Conservation (phyloP, 352 stramenopile genomes). For the Globisporangium radiosum region DNA sequence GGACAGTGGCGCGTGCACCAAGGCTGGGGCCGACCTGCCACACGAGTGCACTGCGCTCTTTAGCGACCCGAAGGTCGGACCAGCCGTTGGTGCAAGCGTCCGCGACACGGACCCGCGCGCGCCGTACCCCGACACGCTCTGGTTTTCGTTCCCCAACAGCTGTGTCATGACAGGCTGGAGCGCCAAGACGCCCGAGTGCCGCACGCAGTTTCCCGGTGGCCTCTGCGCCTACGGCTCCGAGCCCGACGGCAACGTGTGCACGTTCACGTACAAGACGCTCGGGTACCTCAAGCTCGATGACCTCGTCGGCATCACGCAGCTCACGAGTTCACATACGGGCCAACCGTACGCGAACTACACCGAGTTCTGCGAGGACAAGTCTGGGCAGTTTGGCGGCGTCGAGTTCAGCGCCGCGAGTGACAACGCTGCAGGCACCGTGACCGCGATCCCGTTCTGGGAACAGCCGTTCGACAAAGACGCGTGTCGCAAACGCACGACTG, state of each 20-base stretch:
- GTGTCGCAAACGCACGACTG: constrained; percentile 24
- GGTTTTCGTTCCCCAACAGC: constrained; percentile 67
- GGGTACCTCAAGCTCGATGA: constrained; percentile 49
- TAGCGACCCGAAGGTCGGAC: constrained; percentile 21
- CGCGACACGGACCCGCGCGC: constrained; percentile 29
- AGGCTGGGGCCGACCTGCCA: constrained; percentile 13
- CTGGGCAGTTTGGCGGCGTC: constrained; percentile 22
- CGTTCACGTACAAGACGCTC: constrained; percentile 53
- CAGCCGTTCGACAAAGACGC: constrained; percentile 25
- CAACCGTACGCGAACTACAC: constrained; percentile 35
- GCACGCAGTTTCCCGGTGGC: constrained; percentile 22
- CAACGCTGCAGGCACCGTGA: constrained; percentile 10
- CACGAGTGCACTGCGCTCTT: constrained; percentile 19
- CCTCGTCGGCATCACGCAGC: constrained; percentile 59
- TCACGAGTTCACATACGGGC: constrained; percentile 20
- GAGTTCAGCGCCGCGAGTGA: constrained; percentile 30
- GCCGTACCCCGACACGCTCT: constrained; percentile 42
- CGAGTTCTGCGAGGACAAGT: constrained; percentile 43
- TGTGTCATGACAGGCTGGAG: constrained; percentile 36
- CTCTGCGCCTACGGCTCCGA: constrained; percentile 27
- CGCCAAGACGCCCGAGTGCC: constrained; percentile 31
- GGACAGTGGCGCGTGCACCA: constrained; percentile 49
- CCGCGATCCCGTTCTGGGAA: constrained; percentile 45
- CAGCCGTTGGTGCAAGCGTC: constrained; percentile 28
- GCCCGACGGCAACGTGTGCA: constrained; percentile 56